Evolutionary conservation across 164 flowering plant species (phyloP).

Genomic region (Nelumbo lutea): DNA sequence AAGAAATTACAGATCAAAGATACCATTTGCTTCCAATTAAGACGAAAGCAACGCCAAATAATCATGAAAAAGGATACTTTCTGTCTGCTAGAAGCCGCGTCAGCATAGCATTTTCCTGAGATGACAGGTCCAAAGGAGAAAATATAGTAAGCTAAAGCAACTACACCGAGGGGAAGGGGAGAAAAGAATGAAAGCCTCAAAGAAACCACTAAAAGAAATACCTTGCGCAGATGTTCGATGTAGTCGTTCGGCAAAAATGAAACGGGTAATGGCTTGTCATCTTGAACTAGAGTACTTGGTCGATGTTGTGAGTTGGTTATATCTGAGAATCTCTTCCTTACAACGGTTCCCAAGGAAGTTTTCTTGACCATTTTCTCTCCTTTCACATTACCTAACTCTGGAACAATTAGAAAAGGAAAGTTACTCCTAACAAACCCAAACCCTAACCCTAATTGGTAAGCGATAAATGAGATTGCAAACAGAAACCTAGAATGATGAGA

Average conservation of each 20-base stretch:
- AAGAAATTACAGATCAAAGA: neutral
- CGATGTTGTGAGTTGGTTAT: conserved; percentile 46
- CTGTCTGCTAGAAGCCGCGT: conserved; percentile 54
- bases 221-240: conserved; percentile 55
- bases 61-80: conserved; percentile 45
- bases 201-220: conserved; percentile 9
- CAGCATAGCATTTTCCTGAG: conserved; percentile 56
- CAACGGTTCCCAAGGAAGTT: conserved; percentile 35
- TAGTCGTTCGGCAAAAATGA: conserved; percentile 21
- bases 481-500: neutral
- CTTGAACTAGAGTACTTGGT: conserved; percentile 14
- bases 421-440: conserved; percentile 1
- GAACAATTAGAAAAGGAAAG: neutral
- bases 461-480: neutral
- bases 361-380: conserved; percentile 38
- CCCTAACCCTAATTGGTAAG: conserved; percentile 4
- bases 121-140: conserved; percentile 13
- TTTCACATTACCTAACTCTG: conserved; percentile 20
- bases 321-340: conserved; percentile 55
- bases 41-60: neutral
- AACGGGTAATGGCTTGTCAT: conserved; percentile 17
- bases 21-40: neutral
- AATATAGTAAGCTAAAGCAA: conserved; percentile 1
- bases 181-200: neutral
- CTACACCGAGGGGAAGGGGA: neutral